Evolutionary conservation across 148 eudicot genomes (phyloP).

Genomic region (Limonium bicolor): DNA sequence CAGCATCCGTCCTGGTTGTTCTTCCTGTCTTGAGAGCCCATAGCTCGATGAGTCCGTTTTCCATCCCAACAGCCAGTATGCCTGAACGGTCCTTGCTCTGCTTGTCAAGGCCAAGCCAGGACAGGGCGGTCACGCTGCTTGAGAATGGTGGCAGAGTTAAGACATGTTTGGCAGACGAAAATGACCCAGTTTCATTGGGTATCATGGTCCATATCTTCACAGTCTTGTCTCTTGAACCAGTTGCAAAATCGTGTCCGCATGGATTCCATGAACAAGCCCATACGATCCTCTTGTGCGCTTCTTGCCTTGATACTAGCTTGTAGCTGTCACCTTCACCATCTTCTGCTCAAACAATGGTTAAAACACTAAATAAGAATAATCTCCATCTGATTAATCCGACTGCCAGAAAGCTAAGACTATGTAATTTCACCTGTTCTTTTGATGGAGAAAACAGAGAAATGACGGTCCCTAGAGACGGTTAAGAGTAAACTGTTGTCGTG

Average conservation of each 20-base stretch:
- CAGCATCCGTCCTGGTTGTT: conserved; percentile 15
- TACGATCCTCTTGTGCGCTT: conserved; percentile 91
- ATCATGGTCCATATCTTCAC: conserved; percentile 73
- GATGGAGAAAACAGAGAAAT: conserved; percentile 67
- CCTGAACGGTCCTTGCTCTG: conserved; percentile 36
- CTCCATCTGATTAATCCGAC: no score
- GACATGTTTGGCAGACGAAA: conserved; percentile 36
- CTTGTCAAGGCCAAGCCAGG: conserved; percentile 64
- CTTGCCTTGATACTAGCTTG: conserved; percentile 56
- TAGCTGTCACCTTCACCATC: conserved; percentile 39
- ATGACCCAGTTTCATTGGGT: conserved; percentile 16
- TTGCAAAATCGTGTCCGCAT: conserved; percentile 66
- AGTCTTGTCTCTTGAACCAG: conserved; percentile 90
- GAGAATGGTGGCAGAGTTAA: conserved; percentile 49
- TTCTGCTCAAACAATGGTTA: conserved; percentile 10
- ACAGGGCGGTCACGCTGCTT: conserved; percentile 67
- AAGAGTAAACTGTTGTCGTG: conserved; percentile 77
- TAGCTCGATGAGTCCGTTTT: conserved; percentile 66
- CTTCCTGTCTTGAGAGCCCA: no score
- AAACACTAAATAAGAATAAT: no score
- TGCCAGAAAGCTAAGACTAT: no score
- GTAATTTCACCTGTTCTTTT: conserved; percentile 41
- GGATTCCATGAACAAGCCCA: conserved; percentile 98
- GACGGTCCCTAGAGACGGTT: conserved; percentile 89
- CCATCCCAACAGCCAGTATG: conserved; percentile 77